Conservation (phyloP, 345 rosid genomes). For the Ailanthus altissimus region DNA sequence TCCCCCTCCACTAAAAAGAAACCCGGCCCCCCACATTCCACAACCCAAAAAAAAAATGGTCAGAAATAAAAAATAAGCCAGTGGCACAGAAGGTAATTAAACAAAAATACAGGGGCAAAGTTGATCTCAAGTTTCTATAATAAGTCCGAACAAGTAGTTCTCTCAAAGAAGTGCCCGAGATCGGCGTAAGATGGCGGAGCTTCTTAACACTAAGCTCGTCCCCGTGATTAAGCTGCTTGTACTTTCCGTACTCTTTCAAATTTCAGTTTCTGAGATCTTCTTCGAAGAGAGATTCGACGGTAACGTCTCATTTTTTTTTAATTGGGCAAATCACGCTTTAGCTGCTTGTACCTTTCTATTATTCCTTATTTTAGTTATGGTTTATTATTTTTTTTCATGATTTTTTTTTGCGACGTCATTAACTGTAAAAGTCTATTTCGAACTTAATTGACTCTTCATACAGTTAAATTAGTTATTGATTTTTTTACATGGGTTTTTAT, state of each 20-base stretch:
- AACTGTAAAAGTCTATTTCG: too few species aligned
- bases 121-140: neutral
- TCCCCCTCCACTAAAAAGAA: too few species aligned
- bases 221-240: slow-evolving; percentile 10
- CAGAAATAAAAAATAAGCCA: neutral
- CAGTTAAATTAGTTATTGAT: neutral
- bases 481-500: too few species aligned
- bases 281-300: slow-evolving; percentile 17
- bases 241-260: slow-evolving; percentile 3
- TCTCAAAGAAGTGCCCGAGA: too few species aligned
- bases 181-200: neutral
- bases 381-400: neutral
- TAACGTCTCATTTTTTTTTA: neutral
- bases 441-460: neutral
- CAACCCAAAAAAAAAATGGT: neutral
- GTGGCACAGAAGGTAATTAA: slow-evolving; percentile 15
- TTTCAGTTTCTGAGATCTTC: slow-evolving; percentile 2
- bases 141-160: neutral
- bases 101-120: neutral
- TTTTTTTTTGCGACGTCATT: slow-evolving; percentile 6
- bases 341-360: slow-evolving; percentile 1
- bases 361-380: neutral
- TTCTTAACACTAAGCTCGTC: neutral
- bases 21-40: neutral
- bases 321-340: neutral